Base-by-base conservation (phyloP, 805 yeast species). In the Candida ovalis region DNA sequence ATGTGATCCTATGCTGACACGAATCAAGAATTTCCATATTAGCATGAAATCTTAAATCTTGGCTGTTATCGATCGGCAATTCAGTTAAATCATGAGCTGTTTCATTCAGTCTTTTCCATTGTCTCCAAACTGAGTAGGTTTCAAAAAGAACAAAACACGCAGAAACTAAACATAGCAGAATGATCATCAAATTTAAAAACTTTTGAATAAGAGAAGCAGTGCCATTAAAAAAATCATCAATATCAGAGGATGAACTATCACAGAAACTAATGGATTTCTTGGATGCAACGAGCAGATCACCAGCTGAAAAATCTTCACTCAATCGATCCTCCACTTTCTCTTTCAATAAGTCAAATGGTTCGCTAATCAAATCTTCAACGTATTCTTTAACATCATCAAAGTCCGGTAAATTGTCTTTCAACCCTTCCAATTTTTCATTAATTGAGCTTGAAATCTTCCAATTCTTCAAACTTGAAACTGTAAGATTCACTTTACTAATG, bases 381-480 rank as follows among this genome's bases (percentile, higher is more conserved):
- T 75, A 74, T 49, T 81, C 78, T 58, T 81, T 76, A 3, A 88
- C 82, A 7, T 75, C 73, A 2, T 76, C 78, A 62, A 88, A 88
- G 51, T 80, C 77, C 0, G 95, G 96, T 0, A 86, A 67, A 2
- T 78, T 70, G 0, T 68, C 65, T 19, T 77, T 68, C 38, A 90
- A 64, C 0, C 59, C 53, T 3, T 77, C 76, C 17, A 94, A 70
- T 25, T 81, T 78, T 1, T 63, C 62, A 53, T 87, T 78, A 38
- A 91, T 81, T 0, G 81, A 67, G 0, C 79, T 58, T 1, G 97
- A 88, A 12, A 94, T 86, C 15, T 77, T 61, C 48, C 92, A 63
- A 50, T 83, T 68, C 52, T 76, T 67, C 54, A 92, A 66, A 0
- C 79, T 67, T 9, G 66, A 60, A 3, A 88, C 72, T 0, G 90